These are phyloP conservation scores for Huiozyma sinensis DNA, from an alignment of 805 yeast genomes.

Conservation along the genomic window DNA sequence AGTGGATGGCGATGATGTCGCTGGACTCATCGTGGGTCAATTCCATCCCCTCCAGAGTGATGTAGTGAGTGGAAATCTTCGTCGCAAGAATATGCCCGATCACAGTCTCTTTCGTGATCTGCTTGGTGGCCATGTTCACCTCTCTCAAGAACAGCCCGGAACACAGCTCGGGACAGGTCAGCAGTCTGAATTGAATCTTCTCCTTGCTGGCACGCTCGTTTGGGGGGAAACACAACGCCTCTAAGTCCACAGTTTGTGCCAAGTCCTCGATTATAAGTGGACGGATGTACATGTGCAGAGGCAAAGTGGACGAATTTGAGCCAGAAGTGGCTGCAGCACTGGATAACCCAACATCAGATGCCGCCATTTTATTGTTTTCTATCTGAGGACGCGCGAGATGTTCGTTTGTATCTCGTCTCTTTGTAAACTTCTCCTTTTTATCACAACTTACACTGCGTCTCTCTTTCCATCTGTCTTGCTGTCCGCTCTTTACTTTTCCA, in stretches of 20 bases:
- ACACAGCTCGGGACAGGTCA: conserved; percentile 80
- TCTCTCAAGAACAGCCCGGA: conserved; percentile 78
- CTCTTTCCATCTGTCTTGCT: too few relatives aligned
- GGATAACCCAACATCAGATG: too few relatives aligned
- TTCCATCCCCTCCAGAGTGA: conserved; percentile 25
- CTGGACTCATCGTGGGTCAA: conserved; percentile 58
- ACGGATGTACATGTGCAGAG: conserved; percentile 55
- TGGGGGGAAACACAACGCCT: conserved; percentile 57
- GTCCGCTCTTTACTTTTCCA: too few relatives aligned
- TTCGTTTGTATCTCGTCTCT: too few relatives aligned
- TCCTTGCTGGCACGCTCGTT: conserved; percentile 59
- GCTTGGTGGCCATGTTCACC: conserved; percentile 31
- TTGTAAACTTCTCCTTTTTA: too few relatives aligned
- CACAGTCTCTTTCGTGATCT: conserved; percentile 44
- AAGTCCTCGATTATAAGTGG: conserved; percentile 73
- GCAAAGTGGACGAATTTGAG: conserved; percentile 28
- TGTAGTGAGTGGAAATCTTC: conserved; percentile 35
- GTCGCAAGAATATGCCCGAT: conserved; percentile 79
- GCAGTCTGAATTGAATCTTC: conserved; percentile 56
- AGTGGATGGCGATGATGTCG: conserved; percentile 67
- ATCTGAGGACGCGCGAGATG: too few relatives aligned
- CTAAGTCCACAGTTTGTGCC: conserved; percentile 50
- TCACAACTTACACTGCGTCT: too few relatives aligned
- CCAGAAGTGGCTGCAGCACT: too few relatives aligned
- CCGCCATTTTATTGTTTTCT: too few relatives aligned